Conservation (phyloP, 2,329 filamentous ascomycete species). For the Penicillium sumatraense region DNA sequence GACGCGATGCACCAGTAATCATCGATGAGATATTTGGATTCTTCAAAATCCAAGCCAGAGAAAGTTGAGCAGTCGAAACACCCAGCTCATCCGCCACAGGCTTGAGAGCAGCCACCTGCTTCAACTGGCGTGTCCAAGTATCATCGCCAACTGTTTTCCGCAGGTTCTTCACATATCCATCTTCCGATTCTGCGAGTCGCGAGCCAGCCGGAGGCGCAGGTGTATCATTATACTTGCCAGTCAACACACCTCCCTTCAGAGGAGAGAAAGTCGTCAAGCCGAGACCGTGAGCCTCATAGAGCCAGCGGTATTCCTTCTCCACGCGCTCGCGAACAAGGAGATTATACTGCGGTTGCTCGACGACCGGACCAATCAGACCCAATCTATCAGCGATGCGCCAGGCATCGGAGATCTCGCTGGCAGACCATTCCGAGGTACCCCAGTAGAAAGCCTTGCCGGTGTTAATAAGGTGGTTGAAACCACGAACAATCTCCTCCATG, state of each 20-base stretch:
- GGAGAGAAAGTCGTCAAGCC: constrained; percentile 69
- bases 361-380: constrained; percentile 64
- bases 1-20: constrained; percentile 56
- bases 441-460: constrained; percentile 72
- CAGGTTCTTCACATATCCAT: constrained; percentile 58
- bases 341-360: constrained; percentile 72
- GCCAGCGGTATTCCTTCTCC: constrained; percentile 65
- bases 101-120: constrained; percentile 48
- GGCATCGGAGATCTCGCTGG: constrained; percentile 67
- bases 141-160: constrained; percentile 51
- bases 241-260: constrained; percentile 63
- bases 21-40: constrained; percentile 60
- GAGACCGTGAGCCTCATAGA: constrained; percentile 64
- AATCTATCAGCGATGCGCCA: constrained; percentile 65
- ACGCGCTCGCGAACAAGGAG: constrained; percentile 65
- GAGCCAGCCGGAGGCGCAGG: constrained; percentile 58
- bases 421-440: constrained; percentile 71
- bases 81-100: constrained; percentile 69
- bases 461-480: constrained; percentile 72
- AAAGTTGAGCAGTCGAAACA: constrained; percentile 60
- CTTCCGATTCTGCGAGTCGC: constrained; percentile 59
- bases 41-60: constrained; percentile 61
- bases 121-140: constrained; percentile 29
- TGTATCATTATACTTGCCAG: constrained; percentile 67
- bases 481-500: constrained; percentile 72